Conservation (phyloP, 192 early-diverging fungal genomes). For the Coemansia erecta region DNA sequence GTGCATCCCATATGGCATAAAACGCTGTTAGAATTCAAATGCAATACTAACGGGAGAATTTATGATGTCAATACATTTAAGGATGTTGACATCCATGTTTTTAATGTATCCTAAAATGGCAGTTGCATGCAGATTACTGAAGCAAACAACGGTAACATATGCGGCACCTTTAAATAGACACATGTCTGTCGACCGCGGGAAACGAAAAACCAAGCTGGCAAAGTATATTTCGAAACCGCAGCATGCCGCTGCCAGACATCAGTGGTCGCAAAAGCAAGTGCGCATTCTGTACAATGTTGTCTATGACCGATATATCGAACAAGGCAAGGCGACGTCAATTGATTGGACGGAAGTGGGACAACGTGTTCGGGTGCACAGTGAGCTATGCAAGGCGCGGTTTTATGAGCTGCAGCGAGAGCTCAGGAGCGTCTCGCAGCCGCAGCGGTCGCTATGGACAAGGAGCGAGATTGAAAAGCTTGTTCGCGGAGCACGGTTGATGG, state of each 20-base stretch:
- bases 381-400: slow-evolving; percentile 7
- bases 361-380: slow-evolving; percentile 8
- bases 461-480: slow-evolving; percentile 14
- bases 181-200: too few relatives aligned
- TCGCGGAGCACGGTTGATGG: not conserved
- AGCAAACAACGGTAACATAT: too few relatives aligned
- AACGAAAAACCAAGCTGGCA: not conserved
- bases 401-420: slow-evolving; percentile 13
- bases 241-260: slow-evolving; percentile 1
- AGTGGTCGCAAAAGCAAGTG: slow-evolving; percentile 10
- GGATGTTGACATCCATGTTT: too few relatives aligned
- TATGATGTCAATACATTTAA: too few relatives aligned
- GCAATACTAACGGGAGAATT: too few relatives aligned
- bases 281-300: slow-evolving; percentile 1
- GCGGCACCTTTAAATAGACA: too few relatives aligned
- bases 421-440: not conserved
- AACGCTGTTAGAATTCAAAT: too few relatives aligned
- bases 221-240: not conserved
- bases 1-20: too few relatives aligned
- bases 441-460: slow-evolving; percentile 10
- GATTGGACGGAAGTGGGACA: slow-evolving; percentile 8
- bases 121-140: too few relatives aligned
- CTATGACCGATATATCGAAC: slow-evolving; percentile 7
- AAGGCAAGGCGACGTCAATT: slow-evolving; percentile 6
- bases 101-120: too few relatives aligned